These are phyloP conservation scores for Cytospora piceae DNA, from an alignment of 2,329 filamentous ascomycete genomes.

Conservation along the genomic window DNA sequence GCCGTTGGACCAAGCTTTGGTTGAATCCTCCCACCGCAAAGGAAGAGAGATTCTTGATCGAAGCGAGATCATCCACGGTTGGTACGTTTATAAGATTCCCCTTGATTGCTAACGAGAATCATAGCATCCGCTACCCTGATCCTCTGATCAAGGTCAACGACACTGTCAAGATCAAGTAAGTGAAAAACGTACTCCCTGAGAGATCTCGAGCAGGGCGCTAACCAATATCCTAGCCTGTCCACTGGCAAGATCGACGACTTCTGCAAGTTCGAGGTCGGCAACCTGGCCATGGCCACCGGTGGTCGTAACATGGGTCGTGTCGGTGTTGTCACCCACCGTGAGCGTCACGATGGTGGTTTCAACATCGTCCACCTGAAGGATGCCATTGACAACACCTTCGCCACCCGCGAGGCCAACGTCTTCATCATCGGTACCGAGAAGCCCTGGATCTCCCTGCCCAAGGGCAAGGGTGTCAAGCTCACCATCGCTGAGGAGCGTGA, in stretches of 20 bases:
- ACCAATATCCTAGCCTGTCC: slow-evolving; percentile 54
- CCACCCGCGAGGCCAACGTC: slow-evolving; percentile 98
- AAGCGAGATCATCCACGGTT: slow-evolving; percentile 54
- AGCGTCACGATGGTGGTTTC: slow-evolving; percentile 99
- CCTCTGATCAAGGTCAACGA: slow-evolving; percentile 99
- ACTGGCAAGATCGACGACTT: slow-evolving; percentile 98
- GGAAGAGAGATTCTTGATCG: slow-evolving; percentile 31
- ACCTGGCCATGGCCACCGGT: slow-evolving; percentile 98
- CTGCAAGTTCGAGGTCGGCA: slow-evolving; percentile 98
- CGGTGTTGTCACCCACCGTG: slow-evolving; percentile 99
- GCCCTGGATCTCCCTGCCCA: slow-evolving; percentile 99
- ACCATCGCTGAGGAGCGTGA: slow-evolving; percentile 99
- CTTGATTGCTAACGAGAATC: slow-evolving; percentile 44
- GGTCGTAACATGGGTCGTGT: slow-evolving; percentile 99
- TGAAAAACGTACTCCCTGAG: not conserved
- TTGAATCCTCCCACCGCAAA: slow-evolving; percentile 49
- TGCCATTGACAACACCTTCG: slow-evolving; percentile 99
- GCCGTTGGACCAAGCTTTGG: slow-evolving; percentile 99
- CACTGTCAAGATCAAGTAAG: slow-evolving; percentile 92
- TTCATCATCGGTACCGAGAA: slow-evolving; percentile 99
- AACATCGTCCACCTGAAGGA: slow-evolving; percentile 99
- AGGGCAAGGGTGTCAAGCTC: slow-evolving; percentile 99
- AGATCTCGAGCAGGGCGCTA: not conserved
- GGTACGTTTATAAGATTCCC: slow-evolving; percentile 50
- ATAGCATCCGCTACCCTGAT: slow-evolving; percentile 98